Evolutionary conservation across 2,329 filamentous ascomycete species (phyloP).

Genomic region (Exophiala alcalophila): DNA sequence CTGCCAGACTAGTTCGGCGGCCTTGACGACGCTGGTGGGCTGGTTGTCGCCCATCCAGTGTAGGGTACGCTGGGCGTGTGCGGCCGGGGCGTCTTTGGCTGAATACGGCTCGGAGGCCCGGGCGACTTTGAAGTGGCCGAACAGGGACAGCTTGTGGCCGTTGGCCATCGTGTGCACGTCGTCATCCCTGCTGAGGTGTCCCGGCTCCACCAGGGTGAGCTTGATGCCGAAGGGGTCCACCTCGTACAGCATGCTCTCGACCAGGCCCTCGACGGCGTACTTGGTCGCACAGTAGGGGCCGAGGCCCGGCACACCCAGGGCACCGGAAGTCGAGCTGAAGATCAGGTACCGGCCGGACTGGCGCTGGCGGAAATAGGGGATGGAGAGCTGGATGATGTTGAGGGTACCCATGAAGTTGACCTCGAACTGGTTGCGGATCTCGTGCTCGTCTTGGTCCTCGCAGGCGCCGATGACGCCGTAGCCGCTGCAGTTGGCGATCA

Average conservation of each 20-base stretch:
- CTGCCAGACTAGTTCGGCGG: constrained; percentile 91
- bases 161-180: constrained; percentile 6
- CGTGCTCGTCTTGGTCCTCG: constrained; percentile 94
- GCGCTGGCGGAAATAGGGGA: constrained; percentile 82
- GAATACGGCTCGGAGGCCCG: constrained; percentile 78
- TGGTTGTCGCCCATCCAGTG: constrained; percentile 93
- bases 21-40: constrained; percentile 88
- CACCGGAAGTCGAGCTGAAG: constrained; percentile 88
- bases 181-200: constrained; percentile 83
- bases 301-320: constrained; percentile 86
- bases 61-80: constrained; percentile 85
- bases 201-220: constrained; percentile 87
- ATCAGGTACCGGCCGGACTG: constrained; percentile 80
- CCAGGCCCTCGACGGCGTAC: constrained; percentile 91
- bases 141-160: constrained; percentile 61
- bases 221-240: constrained; percentile 90
- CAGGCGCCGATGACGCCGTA: constrained; percentile 94
- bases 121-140: constrained; percentile 91
- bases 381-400: constrained; percentile 83
- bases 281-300: constrained; percentile 96
- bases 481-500: constrained; percentile 89
- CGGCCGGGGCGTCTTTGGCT: constrained; percentile 72
- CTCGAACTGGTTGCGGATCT: constrained; percentile 93
- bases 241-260: constrained; percentile 96
- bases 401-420: constrained; percentile 96